Base-by-base conservation (phyloP, 2,329 filamentous ascomycete species). In the Zymoseptoria passerinii region DNA sequence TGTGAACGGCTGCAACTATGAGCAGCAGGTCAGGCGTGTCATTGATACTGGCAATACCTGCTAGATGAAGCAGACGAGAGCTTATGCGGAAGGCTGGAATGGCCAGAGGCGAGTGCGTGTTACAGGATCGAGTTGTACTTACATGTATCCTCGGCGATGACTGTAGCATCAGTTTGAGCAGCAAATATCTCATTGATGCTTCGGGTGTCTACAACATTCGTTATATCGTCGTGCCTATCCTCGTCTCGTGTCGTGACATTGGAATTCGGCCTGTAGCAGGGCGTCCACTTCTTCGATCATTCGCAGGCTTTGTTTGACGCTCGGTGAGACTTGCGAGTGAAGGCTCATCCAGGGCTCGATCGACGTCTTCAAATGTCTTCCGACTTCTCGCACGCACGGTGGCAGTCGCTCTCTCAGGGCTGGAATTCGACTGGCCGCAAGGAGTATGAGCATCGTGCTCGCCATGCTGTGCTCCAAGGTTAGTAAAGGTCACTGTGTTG, bases 11-110 rank as follows among this genome's bases (percentile, higher is more conserved):
- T 61, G 71, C 29, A 68, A 69, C 13, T 81, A 77, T 66, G 72
- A 73, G 2, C 67, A 74, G 53, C 72, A 75, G 66, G 76, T 79
- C 60, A 79, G 78, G 70, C 66, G 73, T 4, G 70, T 75, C 50
- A 66, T 77, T 23, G 56, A 61, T 27, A 56, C 61, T n/a, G 57
- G 58, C 28, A 23, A 52, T 19, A 28, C 40, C 23, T 57, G 55
- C 56, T 58, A 57, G 53, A 52, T 57, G 23, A n/a, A n/a, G n/a
- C n/a, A n/a, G n/a, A n/a, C n/a, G n/a, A n/a, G n/a, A n/a, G n/a
- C n/a, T n/a, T n/a, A n/a, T n/a, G n/a, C n/a, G n/a, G n/a, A n/a
- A n/a, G n/a, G n/a, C n/a, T n/a, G n/a, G n/a, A n/a, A n/a, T n/a
- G n/a, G n/a, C n/a, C n/a, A n/a, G n/a, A n/a, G n/a, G n/a, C n/a